Conservation (phyloP, 177 flowering plant genomes). For the Vitis hybrid region DNA sequence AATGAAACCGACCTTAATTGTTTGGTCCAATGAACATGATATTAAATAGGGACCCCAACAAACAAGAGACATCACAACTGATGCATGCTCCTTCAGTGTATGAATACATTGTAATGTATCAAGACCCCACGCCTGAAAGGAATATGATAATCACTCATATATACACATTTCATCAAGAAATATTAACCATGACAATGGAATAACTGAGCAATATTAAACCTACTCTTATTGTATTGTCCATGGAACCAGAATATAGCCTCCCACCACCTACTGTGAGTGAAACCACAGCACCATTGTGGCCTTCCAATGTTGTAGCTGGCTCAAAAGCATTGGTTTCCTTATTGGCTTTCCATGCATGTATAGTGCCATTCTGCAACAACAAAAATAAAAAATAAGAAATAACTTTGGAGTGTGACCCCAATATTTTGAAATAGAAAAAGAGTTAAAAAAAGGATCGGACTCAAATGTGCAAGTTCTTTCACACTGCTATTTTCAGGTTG, state of each 20-base stretch:
- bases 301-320: slow-evolving; percentile 15
- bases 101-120: slow-evolving; percentile 15
- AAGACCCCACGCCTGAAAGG: slow-evolving; percentile 26
- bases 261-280: slow-evolving; percentile 19
- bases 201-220: background rate
- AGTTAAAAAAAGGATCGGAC: too few species aligned
- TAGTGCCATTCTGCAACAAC: slow-evolving; percentile 16
- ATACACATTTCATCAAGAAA: background rate
- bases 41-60: slow-evolving; percentile 22
- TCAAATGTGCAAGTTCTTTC: too few species aligned
- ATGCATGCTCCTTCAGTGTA: slow-evolving; percentile 18
- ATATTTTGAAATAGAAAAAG: too few species aligned
- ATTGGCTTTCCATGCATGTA: slow-evolving; percentile 22
- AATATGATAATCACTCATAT: background rate
- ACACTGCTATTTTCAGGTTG: too few species aligned
- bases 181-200: background rate
- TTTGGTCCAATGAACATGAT: slow-evolving; percentile 25
- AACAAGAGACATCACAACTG: slow-evolving; percentile 21
- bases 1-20: slow-evolving; percentile 14
- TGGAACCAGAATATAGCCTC: slow-evolving; percentile 25
- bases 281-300: slow-evolving; percentile 22
- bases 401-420: background rate
- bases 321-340: slow-evolving; percentile 10
- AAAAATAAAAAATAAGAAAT: background rate
- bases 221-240: slow-evolving; percentile 30